Evolutionary conservation across 1,139 yeast species (phyloP).

Genomic region (Geotrichum fermentans): DNA sequence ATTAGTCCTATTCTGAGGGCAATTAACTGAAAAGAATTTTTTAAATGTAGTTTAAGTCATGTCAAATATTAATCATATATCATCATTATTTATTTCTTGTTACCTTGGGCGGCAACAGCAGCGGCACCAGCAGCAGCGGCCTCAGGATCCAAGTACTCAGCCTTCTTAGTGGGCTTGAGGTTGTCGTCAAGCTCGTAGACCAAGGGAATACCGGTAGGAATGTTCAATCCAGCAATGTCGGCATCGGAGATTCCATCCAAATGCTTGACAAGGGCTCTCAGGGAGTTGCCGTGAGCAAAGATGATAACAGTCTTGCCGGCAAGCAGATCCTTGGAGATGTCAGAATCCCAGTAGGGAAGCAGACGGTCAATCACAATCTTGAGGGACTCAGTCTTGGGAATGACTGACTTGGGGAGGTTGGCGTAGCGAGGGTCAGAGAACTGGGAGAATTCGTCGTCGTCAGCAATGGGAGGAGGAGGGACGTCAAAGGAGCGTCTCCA

Average conservation of each 20-base stretch:
- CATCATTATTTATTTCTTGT: conserved; percentile 43
- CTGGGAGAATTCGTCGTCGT: conserved; percentile 78
- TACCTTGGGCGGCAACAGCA: conserved; percentile 97
- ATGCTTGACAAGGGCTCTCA: conserved; percentile 95
- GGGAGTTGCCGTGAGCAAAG: conserved; percentile 98
- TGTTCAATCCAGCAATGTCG: conserved; percentile 89
- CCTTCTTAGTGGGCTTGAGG: conserved; percentile 86
- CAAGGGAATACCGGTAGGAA: conserved; percentile 98
- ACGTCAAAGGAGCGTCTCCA: conserved; percentile 98
- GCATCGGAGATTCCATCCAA: conserved; percentile 90
- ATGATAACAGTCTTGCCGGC: conserved; percentile 85
- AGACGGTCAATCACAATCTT: conserved; percentile 93
- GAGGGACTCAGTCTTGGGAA: conserved; percentile 94
- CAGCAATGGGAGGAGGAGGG: conserved; percentile 89
- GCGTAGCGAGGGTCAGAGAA: conserved; percentile 78
- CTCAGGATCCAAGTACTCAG: conserved; percentile 97
- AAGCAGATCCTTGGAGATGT: conserved; percentile 77
- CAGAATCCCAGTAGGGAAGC: conserved; percentile 97
- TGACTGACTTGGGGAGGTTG: conserved; percentile 73
- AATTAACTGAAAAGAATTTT: neutral
- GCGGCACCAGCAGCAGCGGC: conserved; percentile 99
- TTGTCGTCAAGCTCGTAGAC: conserved; percentile 89
- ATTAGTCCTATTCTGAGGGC: neutral
- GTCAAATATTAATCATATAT: neutral
- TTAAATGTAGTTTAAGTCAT: too few species aligned